Base-by-base conservation (phyloP, 805 yeast genomes). In the Isabelozyma gotoi region DNA sequence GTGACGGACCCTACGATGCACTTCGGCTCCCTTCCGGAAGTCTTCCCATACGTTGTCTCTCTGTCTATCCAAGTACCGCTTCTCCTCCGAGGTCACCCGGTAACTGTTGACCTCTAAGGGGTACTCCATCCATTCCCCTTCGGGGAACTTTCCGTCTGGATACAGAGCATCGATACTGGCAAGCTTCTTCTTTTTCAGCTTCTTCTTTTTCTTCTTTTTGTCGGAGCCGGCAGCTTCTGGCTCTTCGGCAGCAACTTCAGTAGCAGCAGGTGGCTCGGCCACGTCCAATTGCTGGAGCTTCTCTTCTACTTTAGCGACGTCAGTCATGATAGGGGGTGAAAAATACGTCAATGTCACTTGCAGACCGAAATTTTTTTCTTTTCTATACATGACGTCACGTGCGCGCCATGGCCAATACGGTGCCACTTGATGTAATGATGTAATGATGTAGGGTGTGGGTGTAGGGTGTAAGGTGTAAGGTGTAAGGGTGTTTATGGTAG, bases 21-120 rank as follows among this genome's bases (percentile, higher is more conserved):
- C 85, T 63, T 94, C 99, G 2, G 98, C 97, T 43, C 91, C 99
- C 60, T 89, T 89, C 58, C 99, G 81, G 68, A 90, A 83, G 48
- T 91, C 97, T 50, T 90, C 84, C 86, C 95, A 88, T 42, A 73
- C 76, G 44, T 74, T 74, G 40, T 70, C 65, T 53, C 74, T 76
- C 53, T 79, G 81, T 45, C 88, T 77, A 53, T 87, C 94, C 53
- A 83, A 65, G 53, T 88, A 84, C 51, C 97, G 74, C 63, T 82
- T 79, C 60, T 94, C 99, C 58, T 88, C 97, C 51, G 82, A 83
- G 0, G 97, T 89, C 19, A 87, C 79, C 50, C 99, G 78, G 59
- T 80, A 79, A 41, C 80, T 65, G 58, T 82, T 82, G 19, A 70
- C 57, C 44, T 85, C 89, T 47, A 79, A 78, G 8, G 80, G 80